Evolutionary conservation across 2,329 filamentous ascomycete genomes (phyloP).

Genomic region (Pseudocercospora macadamiae): DNA sequence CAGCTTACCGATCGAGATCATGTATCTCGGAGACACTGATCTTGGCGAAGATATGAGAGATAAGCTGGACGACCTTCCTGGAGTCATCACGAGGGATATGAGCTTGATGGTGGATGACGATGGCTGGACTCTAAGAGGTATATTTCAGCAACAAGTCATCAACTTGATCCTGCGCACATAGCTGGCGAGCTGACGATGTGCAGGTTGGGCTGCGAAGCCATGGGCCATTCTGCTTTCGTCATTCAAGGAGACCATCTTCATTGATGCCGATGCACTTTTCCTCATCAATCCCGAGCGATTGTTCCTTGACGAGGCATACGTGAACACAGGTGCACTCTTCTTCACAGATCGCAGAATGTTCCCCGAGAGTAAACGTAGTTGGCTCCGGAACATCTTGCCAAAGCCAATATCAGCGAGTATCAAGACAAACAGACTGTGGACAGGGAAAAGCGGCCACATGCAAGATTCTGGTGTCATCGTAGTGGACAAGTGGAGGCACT

Average conservation of each 20-base stretch:
- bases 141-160: no score
- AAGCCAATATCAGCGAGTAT: conserved; percentile 47
- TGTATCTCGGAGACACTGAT: conserved; percentile 50
- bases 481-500: conserved; percentile 52
- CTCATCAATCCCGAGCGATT: conserved; percentile 47
- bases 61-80: conserved; percentile 47
- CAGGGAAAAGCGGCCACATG: conserved; percentile 42
- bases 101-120: conserved; percentile 49
- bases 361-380: conserved; percentile 42
- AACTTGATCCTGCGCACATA: no score
- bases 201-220: conserved; percentile 53
- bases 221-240: conserved; percentile 52
- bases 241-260: conserved; percentile 53
- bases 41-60: conserved; percentile 48
- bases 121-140: conserved; percentile 49
- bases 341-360: conserved; percentile 51
- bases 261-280: conserved; percentile 49
- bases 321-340: conserved; percentile 49
- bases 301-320: conserved; percentile 49
- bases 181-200: no score
- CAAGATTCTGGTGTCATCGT: conserved; percentile 54
- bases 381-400: conserved; percentile 49
- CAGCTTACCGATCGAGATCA: conserved; percentile 44
- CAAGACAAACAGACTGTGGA: conserved; percentile 43
- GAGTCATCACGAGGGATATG: conserved; percentile 50